Base-by-base conservation (phyloP, 2,329 filamentous ascomycete species). In the Fusarium sororula region DNA sequence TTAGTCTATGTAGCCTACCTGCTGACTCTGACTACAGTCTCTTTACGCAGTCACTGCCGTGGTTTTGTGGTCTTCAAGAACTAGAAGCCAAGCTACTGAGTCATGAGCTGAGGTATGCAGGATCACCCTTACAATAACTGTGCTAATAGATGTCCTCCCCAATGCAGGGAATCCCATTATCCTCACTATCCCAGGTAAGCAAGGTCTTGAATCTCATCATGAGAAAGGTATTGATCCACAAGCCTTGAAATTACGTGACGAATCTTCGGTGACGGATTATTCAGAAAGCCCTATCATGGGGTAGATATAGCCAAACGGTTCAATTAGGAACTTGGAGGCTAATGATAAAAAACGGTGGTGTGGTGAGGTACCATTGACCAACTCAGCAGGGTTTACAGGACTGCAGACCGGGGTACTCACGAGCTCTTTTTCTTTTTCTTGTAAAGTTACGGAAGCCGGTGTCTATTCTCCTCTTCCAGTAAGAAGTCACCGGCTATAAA, bases 231-330 rank as follows among this genome's bases (percentile, higher is more conserved):
- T 26, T 38, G 18, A 3, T 26, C 18, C 17, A 9, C 18, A 8
- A 20, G 7, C 35, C 14, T 38, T 54, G 14, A 1, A 8, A 26
- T 22, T 9, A 13, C 18, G 7, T 8, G 13, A 2, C 5, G 1
- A 17, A 17, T 11, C 1, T 1, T 54, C 2, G 24, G 24, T 12
- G 18, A 10, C 20, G 14, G 7, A 9, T 38, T 38, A 5, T 12
- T 10, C 20, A 38, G 10, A 54, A n/a, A 39, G 10, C 4, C 14
- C 14, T 39, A 38, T 18, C 10, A 3, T 7, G 14, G 18, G 24
- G n/a, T 7, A 6, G 10, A 17, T 4, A 15, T 11, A 15, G 1
- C 2, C 3, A 14, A 51, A 3, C 6, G 2, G 17, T 15, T 15
- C 3, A 11, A 3, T 24, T 20, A 14, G 8, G 30, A 51, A 20